These are phyloP conservation scores for Euphorbia pulcherrima DNA, from an alignment of 345 rosid genomes.

Conservation along the genomic window DNA sequence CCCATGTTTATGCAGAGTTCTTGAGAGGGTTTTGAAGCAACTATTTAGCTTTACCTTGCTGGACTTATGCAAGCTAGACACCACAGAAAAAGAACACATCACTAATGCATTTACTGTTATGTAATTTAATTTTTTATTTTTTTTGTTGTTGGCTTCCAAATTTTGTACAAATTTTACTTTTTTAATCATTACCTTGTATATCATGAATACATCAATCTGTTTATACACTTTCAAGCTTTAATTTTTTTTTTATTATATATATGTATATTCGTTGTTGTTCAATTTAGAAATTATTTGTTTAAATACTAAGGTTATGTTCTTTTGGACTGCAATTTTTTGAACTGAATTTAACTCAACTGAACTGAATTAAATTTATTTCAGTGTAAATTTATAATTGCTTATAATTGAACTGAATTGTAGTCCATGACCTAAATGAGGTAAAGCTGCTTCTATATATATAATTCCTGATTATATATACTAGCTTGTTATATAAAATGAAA, in stretches of 20 bases:
- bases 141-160: background rate
- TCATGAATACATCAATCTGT: background rate
- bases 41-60: conserved; percentile 14
- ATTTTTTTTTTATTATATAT: too few relatives aligned
- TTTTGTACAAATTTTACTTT: conserved; percentile 5
- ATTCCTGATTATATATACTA: too few relatives aligned
- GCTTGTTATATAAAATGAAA: too few relatives aligned
- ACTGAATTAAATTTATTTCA: too few relatives aligned
- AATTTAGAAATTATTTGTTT: too few relatives aligned
- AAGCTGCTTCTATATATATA: too few relatives aligned
- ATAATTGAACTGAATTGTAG: too few relatives aligned
- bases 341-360: too few relatives aligned
- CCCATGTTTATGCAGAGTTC: background rate
- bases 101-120: background rate
- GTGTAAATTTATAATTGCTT: too few relatives aligned
- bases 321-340: too few relatives aligned
- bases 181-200: conserved; percentile 3
- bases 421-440: too few relatives aligned
- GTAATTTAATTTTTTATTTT: background rate
- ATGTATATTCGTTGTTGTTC: background rate
- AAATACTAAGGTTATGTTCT: too few relatives aligned
- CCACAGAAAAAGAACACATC: conserved; percentile 2
- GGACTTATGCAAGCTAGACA: background rate
- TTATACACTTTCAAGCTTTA: background rate
- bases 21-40: conserved; percentile 6